A percentile compares a stretch with the other conserved stretches of the same genome.
phyloP scores from a whole-genome alignment of 352 stramenopile genomes.

The Elongisporangium prolatum region DNA sequence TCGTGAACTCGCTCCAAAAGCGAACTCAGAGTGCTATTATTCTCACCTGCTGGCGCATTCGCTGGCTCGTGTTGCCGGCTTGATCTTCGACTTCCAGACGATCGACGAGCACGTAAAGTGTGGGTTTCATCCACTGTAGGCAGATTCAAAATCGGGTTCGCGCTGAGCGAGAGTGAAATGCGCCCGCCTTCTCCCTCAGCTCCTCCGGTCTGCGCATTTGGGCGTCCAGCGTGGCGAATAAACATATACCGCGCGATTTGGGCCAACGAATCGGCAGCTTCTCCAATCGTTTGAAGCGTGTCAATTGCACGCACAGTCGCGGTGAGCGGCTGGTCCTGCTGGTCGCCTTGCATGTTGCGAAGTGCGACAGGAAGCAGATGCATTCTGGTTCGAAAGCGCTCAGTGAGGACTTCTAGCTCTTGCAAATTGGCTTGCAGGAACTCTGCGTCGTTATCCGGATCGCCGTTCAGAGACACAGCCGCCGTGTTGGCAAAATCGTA shows the following conservation, averaged over 20 bases:
- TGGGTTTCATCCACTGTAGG: neutral
- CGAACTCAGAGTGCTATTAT: constrained; percentile 9
- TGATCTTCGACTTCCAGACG: neutral
- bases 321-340: constrained; percentile 9
- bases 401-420: constrained; percentile 35
- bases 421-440: constrained; percentile 50
- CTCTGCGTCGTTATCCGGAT: constrained; percentile 10
- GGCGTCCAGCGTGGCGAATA: constrained; percentile 23
- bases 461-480: neutral
- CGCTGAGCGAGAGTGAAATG: neutral
- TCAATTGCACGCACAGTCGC: constrained; percentile 44
- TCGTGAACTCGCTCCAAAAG: constrained; percentile 19
- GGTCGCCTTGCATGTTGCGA: constrained; percentile 1
- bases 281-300: constrained; percentile 46
- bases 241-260: constrained; percentile 46
- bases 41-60: neutral
- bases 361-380: constrained; percentile 43
- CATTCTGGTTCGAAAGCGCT: constrained; percentile 41
- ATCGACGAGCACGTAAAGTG: neutral
- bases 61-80: neutral
- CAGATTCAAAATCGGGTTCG: neutral
- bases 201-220: constrained; percentile 1
- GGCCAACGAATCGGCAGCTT: constrained; percentile 41
- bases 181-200: neutral
- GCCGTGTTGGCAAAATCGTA: constrained; percentile 11